Base-by-base conservation (phyloP, 2,329 filamentous ascomycete genomes). In the Colletotrichum caudatum region DNA sequence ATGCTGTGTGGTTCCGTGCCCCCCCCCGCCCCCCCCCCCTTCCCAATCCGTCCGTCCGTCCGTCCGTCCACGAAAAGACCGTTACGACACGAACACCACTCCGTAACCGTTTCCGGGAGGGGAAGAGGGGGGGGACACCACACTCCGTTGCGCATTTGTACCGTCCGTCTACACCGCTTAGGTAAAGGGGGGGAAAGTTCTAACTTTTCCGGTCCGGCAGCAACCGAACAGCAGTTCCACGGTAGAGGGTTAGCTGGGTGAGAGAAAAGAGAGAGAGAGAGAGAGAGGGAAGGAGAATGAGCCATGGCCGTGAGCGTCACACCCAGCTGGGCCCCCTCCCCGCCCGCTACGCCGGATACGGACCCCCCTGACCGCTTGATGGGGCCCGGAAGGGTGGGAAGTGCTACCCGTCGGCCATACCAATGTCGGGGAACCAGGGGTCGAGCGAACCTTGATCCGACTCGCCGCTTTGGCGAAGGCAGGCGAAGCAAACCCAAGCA, bases 131-230 rank as follows among this genome's bases (percentile, higher is more conserved):
- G 7, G 44, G 44, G 44, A 11, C 44, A n/a, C 44, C 41, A 58
- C 14, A 57, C 12, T 26, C 23, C 41, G 20, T 68, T 37, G 26
- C 62, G 64, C 64, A 62, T 39, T 51, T 46, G 3, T 44, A 23
- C 33, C 33, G 26, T 46, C 18, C 20, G 18, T 46, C 44, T 46
- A 46, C 20, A 46, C 20, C 44, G 44, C 44, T 4, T 46, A 46
- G 20, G 41, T 44, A 44, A 44, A 8, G 18, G 41, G 41, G 14
- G 29, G 26, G 26, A 3, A 29, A 29, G 3, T 4, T 29, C 29
- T 29, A 3, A 29, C 29, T 37, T 50, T 39, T 68, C 69, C 69
- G 58, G 48, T 64, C 69, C 64, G 64, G 69, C 35, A 57, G 57
- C 58, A 54, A 39, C 58, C 69, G 69, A 71, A 35, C 58, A 63